Evolutionary conservation across 352 stramenopile species (phyloP).

Genomic region (Pythium insidiosum): DNA sequence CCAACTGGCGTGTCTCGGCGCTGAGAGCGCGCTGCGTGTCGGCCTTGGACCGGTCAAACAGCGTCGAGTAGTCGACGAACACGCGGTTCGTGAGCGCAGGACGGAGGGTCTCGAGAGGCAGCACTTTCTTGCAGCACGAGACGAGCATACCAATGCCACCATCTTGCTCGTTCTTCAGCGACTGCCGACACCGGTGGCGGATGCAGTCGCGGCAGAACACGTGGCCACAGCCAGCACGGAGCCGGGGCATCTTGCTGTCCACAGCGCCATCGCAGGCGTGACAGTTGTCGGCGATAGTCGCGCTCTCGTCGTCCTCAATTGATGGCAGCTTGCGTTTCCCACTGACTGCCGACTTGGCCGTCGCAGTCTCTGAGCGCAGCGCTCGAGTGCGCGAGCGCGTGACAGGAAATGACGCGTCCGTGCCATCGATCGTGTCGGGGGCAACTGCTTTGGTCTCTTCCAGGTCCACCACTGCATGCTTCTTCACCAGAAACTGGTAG

Average conservation of each 20-base stretch:
- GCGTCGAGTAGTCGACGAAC: conserved; percentile 24
- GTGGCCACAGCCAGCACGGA: conserved; percentile 11
- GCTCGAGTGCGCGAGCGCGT: no score
- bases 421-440: no score
- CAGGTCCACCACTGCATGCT: no score
- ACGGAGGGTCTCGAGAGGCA: conserved; percentile 25
- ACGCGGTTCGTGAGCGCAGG: conserved; percentile 14
- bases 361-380: no score
- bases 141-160: conserved; percentile 18
- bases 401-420: no score
- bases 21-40: no score
- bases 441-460: no score
- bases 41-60: conserved; percentile 19
- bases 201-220: conserved; percentile 29
- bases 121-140: conserved; percentile 24
- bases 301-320: conserved; percentile 6
- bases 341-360: no score
- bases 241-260: conserved; percentile 4
- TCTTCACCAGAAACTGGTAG: conserved; percentile 25
- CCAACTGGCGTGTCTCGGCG: background rate
- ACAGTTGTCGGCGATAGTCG: conserved; percentile 1
- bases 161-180: conserved; percentile 18
- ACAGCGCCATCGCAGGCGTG: background rate
- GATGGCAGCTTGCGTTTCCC: conserved; percentile 5
- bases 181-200: conserved; percentile 14